Conservation (phyloP, 495 filamentous ascomycete genomes). For the Podospora pseudopauciseta region DNA sequence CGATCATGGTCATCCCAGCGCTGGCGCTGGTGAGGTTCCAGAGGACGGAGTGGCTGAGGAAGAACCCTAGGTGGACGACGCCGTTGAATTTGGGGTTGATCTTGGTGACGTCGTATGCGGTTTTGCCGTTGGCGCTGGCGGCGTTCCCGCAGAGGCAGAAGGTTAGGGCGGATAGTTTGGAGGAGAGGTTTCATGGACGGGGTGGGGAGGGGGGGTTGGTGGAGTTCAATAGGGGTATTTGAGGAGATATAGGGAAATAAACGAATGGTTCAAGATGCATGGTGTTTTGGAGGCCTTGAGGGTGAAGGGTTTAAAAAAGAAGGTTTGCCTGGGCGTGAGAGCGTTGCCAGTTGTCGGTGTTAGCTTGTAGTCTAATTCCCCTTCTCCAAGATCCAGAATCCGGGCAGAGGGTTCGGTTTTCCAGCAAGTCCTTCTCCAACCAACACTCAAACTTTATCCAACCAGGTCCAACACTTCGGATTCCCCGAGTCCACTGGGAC, state of each 20-base stretch:
- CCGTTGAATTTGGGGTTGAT: conserved; percentile 85
- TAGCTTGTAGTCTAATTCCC: not conserved
- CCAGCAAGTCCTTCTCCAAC: not conserved
- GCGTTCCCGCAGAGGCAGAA: conserved; percentile 89
- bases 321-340: not conserved
- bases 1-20: conserved; percentile 94
- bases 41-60: conserved; percentile 67
- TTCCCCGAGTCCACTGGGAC: not conserved
- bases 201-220: conserved; percentile 74
- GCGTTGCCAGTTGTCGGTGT: not conserved
- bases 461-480: not conserved
- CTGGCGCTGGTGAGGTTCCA: conserved; percentile 80
- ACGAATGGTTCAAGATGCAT: not conserved
- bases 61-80: conserved; percentile 64
- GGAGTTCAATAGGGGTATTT: conserved; percentile 90
- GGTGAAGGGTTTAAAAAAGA: conserved; percentile 2
- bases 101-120: conserved; percentile 73
- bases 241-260: conserved; percentile 15
- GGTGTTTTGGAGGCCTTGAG: not conserved
- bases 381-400: not conserved
- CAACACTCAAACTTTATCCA: not conserved
- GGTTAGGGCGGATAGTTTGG: conserved; percentile 66
- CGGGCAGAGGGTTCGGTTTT: not conserved
- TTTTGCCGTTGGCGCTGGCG: conserved; percentile 78
- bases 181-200: conserved; percentile 74